Conservation (phyloP, 306 rosid genomes). For the Carpinus fangiana region DNA sequence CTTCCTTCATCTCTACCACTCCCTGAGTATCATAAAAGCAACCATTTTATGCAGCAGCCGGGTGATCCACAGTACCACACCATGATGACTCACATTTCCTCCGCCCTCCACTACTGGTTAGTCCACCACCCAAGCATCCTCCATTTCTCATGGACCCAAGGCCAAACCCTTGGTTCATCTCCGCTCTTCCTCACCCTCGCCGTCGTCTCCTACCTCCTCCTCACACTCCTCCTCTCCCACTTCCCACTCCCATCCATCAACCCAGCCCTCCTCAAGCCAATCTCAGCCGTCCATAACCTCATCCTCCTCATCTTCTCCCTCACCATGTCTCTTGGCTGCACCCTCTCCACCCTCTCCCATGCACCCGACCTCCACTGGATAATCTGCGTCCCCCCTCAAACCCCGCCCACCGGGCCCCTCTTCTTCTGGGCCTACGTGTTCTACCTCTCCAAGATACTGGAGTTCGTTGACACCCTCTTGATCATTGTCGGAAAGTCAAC, state of each 20-base stretch:
- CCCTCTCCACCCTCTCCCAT: not conserved
- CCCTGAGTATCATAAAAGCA: not conserved
- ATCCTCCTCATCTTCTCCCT: not conserved
- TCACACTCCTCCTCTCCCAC: conserved; percentile 34
- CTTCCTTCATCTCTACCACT: too few species aligned
- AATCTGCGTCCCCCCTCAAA: not conserved
- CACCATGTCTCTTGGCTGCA: not conserved
- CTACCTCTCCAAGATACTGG: not conserved
- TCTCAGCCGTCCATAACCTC: conserved; percentile 3
- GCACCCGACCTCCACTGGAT: not conserved
- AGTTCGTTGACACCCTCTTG: conserved; percentile 5
- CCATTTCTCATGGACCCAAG: conserved; percentile 40
- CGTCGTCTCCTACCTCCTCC: conserved; percentile 34
- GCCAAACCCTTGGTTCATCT: conserved; percentile 30
- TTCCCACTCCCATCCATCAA: not conserved
- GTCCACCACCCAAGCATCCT: conserved; percentile 42
- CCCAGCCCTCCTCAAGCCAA: not conserved
- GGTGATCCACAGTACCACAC: not conserved
- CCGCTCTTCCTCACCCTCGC: conserved; percentile 30
- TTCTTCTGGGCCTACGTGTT: conserved; percentile 3
- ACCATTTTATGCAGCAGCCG: too few species aligned
- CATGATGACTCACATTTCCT: not conserved
- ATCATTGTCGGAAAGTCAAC: not conserved
- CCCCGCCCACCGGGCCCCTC: not conserved
- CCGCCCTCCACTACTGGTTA: conserved; percentile 35